Conservation (phyloP, 139 green algal species). For the Penium margaritaceum region DNA sequence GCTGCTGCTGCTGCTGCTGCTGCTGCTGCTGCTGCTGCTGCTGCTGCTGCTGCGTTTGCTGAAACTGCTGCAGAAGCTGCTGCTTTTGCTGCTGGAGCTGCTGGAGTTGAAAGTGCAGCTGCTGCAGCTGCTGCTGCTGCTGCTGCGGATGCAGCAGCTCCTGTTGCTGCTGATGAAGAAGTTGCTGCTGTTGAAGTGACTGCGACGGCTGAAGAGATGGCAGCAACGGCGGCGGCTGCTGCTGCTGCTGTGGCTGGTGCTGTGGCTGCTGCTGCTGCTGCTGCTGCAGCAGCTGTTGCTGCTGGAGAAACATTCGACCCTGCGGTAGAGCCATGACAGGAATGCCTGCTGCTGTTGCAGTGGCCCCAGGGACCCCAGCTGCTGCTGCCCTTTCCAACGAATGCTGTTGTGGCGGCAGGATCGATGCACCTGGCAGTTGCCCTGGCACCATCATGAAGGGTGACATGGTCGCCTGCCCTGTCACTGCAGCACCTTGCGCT, state of each 20-base stretch:
- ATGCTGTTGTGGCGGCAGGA: no score
- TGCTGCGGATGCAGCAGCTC: not conserved
- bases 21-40: no score
- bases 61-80: not conserved
- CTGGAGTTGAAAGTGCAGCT: not conserved
- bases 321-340: no score
- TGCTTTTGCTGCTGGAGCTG: not conserved
- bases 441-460: constrained; percentile 3
- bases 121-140: not conserved
- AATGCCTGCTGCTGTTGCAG: constrained; percentile 5
- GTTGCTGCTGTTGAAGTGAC: no score
- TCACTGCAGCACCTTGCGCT: no score
- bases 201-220: no score
- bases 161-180: not conserved
- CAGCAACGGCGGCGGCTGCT: no score
- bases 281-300: constrained; percentile 16
- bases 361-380: not conserved
- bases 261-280: constrained; percentile 8
- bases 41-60: no score
- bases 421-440: not conserved
- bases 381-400: not conserved
- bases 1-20: no score
- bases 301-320: not conserved
- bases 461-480: not conserved
- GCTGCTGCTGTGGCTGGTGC: not conserved